Conservation (phyloP, 1,284 basidiomycete species). For the Irpex sp. region DNA sequence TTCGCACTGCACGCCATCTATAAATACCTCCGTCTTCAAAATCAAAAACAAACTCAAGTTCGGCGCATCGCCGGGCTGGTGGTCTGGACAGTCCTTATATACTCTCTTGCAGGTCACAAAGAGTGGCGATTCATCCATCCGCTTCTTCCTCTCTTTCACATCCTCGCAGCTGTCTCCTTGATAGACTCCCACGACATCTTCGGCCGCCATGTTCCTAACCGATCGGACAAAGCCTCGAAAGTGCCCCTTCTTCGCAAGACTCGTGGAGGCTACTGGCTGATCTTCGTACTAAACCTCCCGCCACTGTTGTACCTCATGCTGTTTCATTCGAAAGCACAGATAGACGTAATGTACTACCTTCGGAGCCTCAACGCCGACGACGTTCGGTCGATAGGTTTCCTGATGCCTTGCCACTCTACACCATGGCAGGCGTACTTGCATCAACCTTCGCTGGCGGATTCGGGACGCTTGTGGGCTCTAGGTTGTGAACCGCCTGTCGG, state of each 20-base stretch:
- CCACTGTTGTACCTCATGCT: conserved; percentile 65
- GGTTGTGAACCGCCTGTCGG: conserved; percentile 88
- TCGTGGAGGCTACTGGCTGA: conserved; percentile 26
- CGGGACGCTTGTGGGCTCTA: conserved; percentile 71
- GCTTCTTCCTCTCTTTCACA: conserved; percentile 80
- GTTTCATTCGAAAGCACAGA: conserved; percentile 77
- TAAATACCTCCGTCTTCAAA: conserved; percentile 25
- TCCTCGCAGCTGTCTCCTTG: conserved; percentile 76
- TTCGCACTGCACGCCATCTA: conserved; percentile 66
- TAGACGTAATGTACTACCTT: conserved; percentile 67
- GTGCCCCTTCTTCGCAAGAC: conserved; percentile 30
- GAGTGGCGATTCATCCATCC: conserved; percentile 98
- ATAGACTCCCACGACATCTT: conserved; percentile 33
- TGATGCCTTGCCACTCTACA: conserved; percentile 99
- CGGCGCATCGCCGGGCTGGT: conserved; percentile 49
- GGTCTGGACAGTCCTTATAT: conserved; percentile 63
- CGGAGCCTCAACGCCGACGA: conserved; percentile 45
- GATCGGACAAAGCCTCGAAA: neutral
- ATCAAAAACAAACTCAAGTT: conserved; percentile 23
- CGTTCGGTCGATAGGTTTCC: conserved; percentile 68
- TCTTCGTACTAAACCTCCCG: conserved; percentile 56
- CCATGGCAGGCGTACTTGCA: conserved; percentile 94
- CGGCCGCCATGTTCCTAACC: conserved; percentile 4
- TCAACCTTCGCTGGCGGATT: conserved; percentile 48
- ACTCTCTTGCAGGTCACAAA: conserved; percentile 86